These are phyloP conservation scores for Solanum pinnatisectum DNA, from an alignment of 257 asterid species.

Conservation along the genomic window DNA sequence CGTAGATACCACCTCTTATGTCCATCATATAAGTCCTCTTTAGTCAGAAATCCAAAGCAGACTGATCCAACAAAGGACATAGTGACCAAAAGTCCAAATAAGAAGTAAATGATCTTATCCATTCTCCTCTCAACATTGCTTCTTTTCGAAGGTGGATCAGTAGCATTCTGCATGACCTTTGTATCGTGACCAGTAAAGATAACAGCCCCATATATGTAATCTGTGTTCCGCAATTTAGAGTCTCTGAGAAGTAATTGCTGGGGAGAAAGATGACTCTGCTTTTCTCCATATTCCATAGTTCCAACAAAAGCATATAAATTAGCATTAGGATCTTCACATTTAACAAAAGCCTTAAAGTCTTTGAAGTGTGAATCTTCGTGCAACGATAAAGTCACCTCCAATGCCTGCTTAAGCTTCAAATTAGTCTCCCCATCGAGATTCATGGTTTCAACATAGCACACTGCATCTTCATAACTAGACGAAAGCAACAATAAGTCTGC, in stretches of 20 bases:
- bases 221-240: constrained; percentile 79
- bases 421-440: constrained; percentile 94
- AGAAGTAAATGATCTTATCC: constrained; percentile 72
- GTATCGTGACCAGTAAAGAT: constrained; percentile 89
- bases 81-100: constrained; percentile 53
- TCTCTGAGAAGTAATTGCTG: constrained; percentile 82
- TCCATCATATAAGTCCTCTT: constrained; percentile 43
- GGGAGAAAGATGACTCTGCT: constrained; percentile 69
- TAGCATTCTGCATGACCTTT: constrained; percentile 83
- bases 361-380: constrained; percentile 32
- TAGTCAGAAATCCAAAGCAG: constrained; percentile 62
- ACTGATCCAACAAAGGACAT: constrained; percentile 62
- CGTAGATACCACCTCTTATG: constrained; percentile 71
- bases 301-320: constrained; percentile 72
- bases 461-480: constrained; percentile 74
- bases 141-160: constrained; percentile 86
- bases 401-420: constrained; percentile 71
- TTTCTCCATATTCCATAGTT: constrained; percentile 52
- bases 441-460: constrained; percentile 97
- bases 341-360: constrained; percentile 54
- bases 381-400: constrained; percentile 49
- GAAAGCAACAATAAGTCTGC: constrained; percentile 82
- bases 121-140: constrained; percentile 81
- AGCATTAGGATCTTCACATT: constrained; percentile 93
- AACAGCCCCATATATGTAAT: constrained; percentile 66